Base-by-base conservation (phyloP, 192 early-diverging fungal genomes). In the Radiomyces spectabilis region DNA sequence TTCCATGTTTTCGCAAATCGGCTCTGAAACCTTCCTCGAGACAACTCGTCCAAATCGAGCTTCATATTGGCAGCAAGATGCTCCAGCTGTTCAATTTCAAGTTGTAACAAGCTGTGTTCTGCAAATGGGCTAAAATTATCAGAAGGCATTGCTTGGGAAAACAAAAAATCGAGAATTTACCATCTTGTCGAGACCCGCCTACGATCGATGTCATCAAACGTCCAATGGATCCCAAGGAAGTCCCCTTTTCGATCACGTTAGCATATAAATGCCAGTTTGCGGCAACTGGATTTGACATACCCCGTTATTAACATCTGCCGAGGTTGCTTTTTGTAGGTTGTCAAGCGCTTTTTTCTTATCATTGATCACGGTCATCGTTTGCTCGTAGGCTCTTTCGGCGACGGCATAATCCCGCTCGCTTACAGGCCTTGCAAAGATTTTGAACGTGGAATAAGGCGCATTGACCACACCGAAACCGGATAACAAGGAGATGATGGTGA, bases 401-500 rank as follows among this genome's bases (percentile, higher is more conserved):
- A 21, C 29, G 15, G 2, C 25, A 27, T 49, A 56, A 38, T 40
- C 32, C 16, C 24, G 41, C 30, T 37, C 56, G 33, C 39, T 59
- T 22, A 44, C 48, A 60, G 16, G 7, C 48, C 63, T 31, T 53
- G 66, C 63, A 73, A 94, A 95, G 44, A 88, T 81, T 55, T 78
- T 84, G 38, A 95, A 74, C 26, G 88, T 88, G 15, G 81, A 84
- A 66, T 92, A 95, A 0, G 95, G 95, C 26, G 85, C 84, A 61
- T 92, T 89, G 21, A 98, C 92, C 3, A 91, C 93, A 55, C 91
- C 93, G 67, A 95, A 95, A 16, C 93, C 95, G 1, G 95, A 94
- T 7, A 98, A 71, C 6, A 90, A 72, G 1, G 95, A 91, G 85
- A 93, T 98, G 41, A 95, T 70, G 0, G 91, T 91, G 25, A 98